phyloP scores from a whole-genome alignment of 176 grass and related monocot genomes.

The Oropetium thomaeum region DNA sequence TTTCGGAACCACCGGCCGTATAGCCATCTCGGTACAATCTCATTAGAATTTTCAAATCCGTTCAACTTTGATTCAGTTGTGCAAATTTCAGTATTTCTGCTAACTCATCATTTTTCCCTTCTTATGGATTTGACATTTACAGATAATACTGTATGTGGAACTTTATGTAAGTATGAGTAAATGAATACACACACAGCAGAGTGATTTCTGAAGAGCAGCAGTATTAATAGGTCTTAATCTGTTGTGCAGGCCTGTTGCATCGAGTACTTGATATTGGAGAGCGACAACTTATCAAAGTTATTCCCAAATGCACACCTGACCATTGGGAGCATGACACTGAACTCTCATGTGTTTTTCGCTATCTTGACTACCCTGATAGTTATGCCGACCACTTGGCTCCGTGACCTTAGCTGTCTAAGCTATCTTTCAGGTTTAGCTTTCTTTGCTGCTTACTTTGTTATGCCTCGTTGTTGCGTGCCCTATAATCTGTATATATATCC shows the following conservation, averaged over 20 bases:
- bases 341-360: constrained; percentile 75
- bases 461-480: not conserved
- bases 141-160: constrained; percentile 89
- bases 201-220: not conserved
- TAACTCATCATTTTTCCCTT: constrained; percentile 21
- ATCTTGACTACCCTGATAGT: constrained; percentile 73
- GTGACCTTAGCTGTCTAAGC: constrained; percentile 78
- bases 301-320: constrained; percentile 73
- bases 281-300: constrained; percentile 81
- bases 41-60: not conserved
- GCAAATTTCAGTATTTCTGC: constrained; percentile 13
- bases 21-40: constrained; percentile 68
- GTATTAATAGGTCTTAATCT: not conserved
- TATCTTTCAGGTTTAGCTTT: constrained; percentile 72
- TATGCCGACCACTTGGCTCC: constrained; percentile 94
- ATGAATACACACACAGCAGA: not conserved
- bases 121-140: constrained; percentile 34
- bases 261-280: constrained; percentile 92
- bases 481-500: not conserved
- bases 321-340: constrained; percentile 57
- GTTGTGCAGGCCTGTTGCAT: constrained; percentile 81
- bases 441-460: not conserved
- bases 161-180: constrained; percentile 90
- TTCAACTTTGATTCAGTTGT: not conserved
- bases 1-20: constrained; percentile 72